Evolutionary conservation across 345 rosid genomes (phyloP).

Genomic region (Rubroshorea leprosula): DNA sequence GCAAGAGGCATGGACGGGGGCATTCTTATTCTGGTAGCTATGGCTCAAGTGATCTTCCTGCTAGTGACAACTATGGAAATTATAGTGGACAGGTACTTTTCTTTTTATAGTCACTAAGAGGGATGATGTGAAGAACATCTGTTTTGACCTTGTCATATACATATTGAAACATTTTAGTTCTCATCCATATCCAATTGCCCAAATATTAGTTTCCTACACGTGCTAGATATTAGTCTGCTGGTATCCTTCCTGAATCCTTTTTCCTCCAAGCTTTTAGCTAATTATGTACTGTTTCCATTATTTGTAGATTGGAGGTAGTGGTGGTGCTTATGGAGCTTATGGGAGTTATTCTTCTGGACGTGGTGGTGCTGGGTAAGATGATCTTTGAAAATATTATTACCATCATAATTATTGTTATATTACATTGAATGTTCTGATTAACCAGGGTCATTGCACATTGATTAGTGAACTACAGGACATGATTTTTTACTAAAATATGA

Average conservation of each 20-base stretch:
- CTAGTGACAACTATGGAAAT: constrained; percentile 59
- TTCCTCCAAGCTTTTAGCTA: not conserved
- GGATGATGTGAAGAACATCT: not conserved
- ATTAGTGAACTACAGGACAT: constrained; percentile 11
- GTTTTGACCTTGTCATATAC: not conserved
- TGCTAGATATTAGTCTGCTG: not conserved
- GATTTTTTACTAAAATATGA: constrained; percentile 2
- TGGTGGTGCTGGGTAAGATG: constrained; percentile 66
- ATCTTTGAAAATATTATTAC: not conserved
- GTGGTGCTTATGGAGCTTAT: constrained; percentile 75
- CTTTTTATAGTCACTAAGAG: not conserved
- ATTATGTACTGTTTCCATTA: constrained; percentile 11
- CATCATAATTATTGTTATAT: not conserved
- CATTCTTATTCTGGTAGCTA: constrained; percentile 70
- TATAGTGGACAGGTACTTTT: constrained; percentile 68
- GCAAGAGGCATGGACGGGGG: constrained; percentile 69
- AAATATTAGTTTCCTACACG: not conserved
- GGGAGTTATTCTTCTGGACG: constrained; percentile 85
- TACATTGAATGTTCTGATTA: too few relatives aligned
- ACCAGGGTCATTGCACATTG: not conserved
- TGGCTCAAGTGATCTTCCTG: constrained; percentile 54
- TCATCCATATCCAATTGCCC: not conserved
- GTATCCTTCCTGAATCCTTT: not conserved
- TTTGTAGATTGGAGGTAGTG: constrained; percentile 64
- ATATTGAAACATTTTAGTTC: not conserved